Base-by-base conservation (phyloP, 352 stramenopile genomes). In the Blastocystis sp. region DNA sequence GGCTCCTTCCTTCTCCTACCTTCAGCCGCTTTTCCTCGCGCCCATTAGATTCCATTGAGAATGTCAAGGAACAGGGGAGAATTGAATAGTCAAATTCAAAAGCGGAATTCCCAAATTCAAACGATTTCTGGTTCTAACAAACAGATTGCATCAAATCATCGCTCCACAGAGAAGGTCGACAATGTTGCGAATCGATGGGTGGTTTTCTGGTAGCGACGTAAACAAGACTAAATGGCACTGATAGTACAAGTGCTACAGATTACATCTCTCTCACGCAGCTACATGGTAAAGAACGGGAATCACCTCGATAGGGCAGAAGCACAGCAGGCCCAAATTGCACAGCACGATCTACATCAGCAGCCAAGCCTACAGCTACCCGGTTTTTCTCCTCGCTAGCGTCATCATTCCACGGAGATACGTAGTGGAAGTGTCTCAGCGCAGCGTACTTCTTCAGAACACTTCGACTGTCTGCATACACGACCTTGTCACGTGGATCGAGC, bases 311-410 rank as follows among this genome's bases (percentile, higher is more conserved):
- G 70, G 70, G 45, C 70, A 80, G 15, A 80, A 47, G 55, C 70
- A 80, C 39, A 80, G 55, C 70, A 80, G 55, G 2, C 41, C 70
- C 13, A 80, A 53, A 64, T 80, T 80, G n/a, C 70, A 80, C 26
- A 62, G 45, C 7, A 80, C 70, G 18, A 23, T 64, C 55, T 59
- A 59, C 50, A 59, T 59, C 11, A 59, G 20, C 11, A 59, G 11
- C 20, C 50, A 59, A n/a, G 11, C 50, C 50, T n/a, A n/a, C 50
- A 59, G 1, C 11, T n/a, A 59, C 50, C 50, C 26, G 39, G n/a
- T 80, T 80, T 53, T 62, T 62, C 8, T 80, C 70, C 45, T 64
- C 26, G 20, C 70, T 64, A 6, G 43, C 15, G 34, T 80, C 70
- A 41, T 54, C 70, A 43, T 64, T 62, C 70, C 70, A 80, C 37